Base-by-base conservation (phyloP, 176 grass and related monocot species). In the Zoysia pacifica region DNA sequence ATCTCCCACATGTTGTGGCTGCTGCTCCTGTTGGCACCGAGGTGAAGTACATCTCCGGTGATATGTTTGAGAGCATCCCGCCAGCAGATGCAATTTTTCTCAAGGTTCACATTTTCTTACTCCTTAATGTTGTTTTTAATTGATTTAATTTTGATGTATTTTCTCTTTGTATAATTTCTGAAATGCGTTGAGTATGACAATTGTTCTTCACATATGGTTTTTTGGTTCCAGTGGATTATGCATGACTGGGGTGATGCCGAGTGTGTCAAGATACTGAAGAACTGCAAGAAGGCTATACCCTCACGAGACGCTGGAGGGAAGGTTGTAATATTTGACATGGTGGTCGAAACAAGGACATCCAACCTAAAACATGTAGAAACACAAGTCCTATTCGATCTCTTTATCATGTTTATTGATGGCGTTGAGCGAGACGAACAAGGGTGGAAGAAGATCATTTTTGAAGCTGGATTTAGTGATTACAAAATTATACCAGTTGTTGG, bases 41-140 rank as follows among this genome's bases (percentile, higher is more conserved):
- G 2, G 86, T 94, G 67, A 12, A 91, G 48, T 89, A 74, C 9
- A 44, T 87, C 14, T 70, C 50, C 7, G 89, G 89, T 0, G 72
- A 85, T 20, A 91, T 94, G 92, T 91, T 94, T 65, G 67, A 79
- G 42, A 54, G 10, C 54, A 6, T 94, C 51, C 89, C 93, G 20
- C 40, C 64, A 0, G 89, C 93, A 3, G 7, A 87, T 9, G 89
- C 70, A 20, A 14, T 91, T 2, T 76, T 94, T 3, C 52, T 94
- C 7, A 94, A 91, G 78, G 93, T 94, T 76, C 7, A 8, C 19
- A 36, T 1, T 28, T 28, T 28, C 28, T 28, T 28, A 28, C 28
- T 28, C 28, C 28, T 28, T 28, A 28, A 28, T 28, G 28, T 28
- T 28, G 28, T 28, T 28, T 28, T 28, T 28, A 28, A 28, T 28